Base-by-base conservation (phyloP, 768 basidiomycete species). In the Amyloporia xantha region DNA sequence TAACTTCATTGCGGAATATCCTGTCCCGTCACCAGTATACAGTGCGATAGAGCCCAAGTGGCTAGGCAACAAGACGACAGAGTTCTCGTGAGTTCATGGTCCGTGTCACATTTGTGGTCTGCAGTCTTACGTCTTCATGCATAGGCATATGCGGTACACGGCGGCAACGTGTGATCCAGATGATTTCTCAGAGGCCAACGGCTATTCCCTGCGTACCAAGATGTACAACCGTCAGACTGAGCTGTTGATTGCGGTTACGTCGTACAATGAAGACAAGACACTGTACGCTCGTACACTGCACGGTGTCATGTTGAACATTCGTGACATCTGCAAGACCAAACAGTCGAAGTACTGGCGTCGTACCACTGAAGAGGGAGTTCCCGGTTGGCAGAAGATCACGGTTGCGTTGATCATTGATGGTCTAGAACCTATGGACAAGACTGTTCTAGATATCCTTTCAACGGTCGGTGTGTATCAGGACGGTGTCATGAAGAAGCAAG, bases 281-380 rank as follows among this genome's bases (percentile, higher is more conserved):
- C 78, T 91, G n/a, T 90, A 91, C 61, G 81, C 89, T 23, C 84
- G 87, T 55, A 97, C 95, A 0, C 73, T 98, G 35, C 95, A 97
- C 61, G 90, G 90, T 54, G 86, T 97, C 59, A 97, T 97, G 94
- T 67, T 95, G 54, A 98, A 99, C 67, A 95, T 98, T 53, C 87
- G 94, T 55, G 88, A 98, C 59, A 97, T 97, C 56, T 94, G 92
- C 78, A 92, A 87, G 69, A 93, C 91, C 36, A 94, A 94, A 66
- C 86, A 88, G 61, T 91, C 86, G 54, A 92, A 92, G 66, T 95
- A 86, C 68, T 92, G 92, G 90, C 77, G 84, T 38, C 76, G 81
- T 51, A 77, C 76, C 44, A 84, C 90, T 9, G 88, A 91, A 65
- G 88, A 91, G 62, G 89, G 90, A 38, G 75, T 77, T 47, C 88